These are phyloP conservation scores for Mrakia frigida DNA, from an alignment of 768 basidiomycete genomes.

Conservation along the genomic window DNA sequence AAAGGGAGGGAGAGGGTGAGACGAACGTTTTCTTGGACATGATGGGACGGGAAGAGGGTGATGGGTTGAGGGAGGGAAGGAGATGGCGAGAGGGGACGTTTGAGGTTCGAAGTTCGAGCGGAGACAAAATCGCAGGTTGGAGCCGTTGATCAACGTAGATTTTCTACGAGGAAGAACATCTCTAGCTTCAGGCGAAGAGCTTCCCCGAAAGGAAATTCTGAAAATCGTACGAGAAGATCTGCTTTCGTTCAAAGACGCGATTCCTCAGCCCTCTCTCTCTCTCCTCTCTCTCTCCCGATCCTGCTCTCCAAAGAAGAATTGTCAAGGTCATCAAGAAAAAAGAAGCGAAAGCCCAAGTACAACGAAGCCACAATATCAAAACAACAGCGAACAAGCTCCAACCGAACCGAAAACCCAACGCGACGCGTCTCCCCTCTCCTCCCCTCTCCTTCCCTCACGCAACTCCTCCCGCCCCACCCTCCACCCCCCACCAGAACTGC, in stretches of 20 bases:
- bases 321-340: neutral
- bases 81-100: neutral
- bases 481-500: neutral
- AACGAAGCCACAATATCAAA: neutral
- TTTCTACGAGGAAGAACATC: too few species aligned
- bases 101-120: neutral
- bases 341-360: neutral
- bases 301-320: too few species aligned
- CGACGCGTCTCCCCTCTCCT: neutral
- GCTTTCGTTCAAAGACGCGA: too few species aligned
- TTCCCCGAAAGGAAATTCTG: too few species aligned
- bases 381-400: neutral
- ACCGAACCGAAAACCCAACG: too few species aligned
- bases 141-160: neutral
- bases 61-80: neutral
- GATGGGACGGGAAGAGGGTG: neutral
- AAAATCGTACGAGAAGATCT: too few species aligned
- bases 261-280: too few species aligned
- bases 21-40: conserved; percentile 19
- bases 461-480: neutral
- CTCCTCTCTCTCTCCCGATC: too few species aligned
- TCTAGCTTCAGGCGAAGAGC: too few species aligned
- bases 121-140: neutral
- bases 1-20: neutral
- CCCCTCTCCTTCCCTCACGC: neutral